phyloP scores from a whole-genome alignment of 2,329 filamentous ascomycete species.

The Lecanosticta acicola region DNA sequence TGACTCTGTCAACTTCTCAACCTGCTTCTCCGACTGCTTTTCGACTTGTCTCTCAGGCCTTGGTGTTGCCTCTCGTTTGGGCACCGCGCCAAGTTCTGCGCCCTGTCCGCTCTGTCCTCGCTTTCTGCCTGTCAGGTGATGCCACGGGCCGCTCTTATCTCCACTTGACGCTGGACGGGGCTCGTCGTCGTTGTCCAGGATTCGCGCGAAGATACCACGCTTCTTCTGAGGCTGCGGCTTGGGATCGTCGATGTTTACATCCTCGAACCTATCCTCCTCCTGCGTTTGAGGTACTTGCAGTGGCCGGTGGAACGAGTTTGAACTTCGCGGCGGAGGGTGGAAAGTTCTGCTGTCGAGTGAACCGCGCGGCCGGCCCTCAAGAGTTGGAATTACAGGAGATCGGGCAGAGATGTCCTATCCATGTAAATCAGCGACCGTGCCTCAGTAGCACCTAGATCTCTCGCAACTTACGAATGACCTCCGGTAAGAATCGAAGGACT shows the following conservation, averaged over 20 bases:
- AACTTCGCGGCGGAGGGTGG: conserved; percentile 43
- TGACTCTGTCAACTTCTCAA: conserved; percentile 8
- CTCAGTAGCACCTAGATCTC: background rate
- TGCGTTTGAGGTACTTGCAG: conserved; percentile 29
- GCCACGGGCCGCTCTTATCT: conserved; percentile 36
- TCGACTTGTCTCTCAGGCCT: conserved; percentile 20
- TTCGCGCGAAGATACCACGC: conserved; percentile 72
- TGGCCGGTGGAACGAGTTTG: conserved; percentile 30
- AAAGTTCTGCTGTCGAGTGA: conserved; percentile 67
- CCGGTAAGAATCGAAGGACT: conserved; percentile 95
- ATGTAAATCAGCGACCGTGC: conserved; percentile 8
- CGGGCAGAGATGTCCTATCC: conserved; percentile 80
- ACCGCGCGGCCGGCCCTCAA: conserved; percentile 60
- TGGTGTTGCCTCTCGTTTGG: conserved; percentile 25
- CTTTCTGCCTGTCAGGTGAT: conserved; percentile 64
- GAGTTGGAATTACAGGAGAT: conserved; percentile 63
- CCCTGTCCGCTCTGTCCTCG: conserved; percentile 64
- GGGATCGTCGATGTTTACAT: conserved; percentile 78
- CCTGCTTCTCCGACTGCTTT: conserved; percentile 10
- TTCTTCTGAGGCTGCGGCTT: conserved; percentile 60
- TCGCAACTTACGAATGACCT: conserved; percentile 75
- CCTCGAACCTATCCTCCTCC: conserved; percentile 65
- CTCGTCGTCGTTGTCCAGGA: conserved; percentile 54
- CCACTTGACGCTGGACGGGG: conserved; percentile 11
- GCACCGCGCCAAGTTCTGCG: conserved; percentile 63